Percentiles rank a stretch among this genome's conserved stretches.
Conservation (phyloP, 306 rosid species). For the Prunus fruticosa region DNA sequence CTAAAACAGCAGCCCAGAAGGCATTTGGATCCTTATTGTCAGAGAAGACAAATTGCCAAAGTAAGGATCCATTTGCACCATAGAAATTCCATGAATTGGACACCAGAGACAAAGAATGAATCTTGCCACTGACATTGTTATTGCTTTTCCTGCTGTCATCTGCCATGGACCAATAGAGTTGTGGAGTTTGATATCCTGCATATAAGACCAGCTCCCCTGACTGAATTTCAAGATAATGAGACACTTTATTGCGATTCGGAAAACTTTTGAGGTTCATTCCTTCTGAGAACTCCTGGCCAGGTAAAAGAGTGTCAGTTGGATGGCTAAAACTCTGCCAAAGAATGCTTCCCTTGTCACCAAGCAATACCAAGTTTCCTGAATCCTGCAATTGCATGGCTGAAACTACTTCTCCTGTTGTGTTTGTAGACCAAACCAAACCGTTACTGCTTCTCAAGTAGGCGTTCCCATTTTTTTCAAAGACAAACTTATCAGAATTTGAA, state of each 20-base stretch:
- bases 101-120: constrained; percentile 27
- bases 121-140: constrained; percentile 24
- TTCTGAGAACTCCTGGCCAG: constrained; percentile 41
- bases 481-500: constrained; percentile 30
- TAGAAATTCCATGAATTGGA: constrained; percentile 49
- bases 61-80: constrained; percentile 27
- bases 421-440: constrained; percentile 37
- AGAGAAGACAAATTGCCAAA: constrained; percentile 41
- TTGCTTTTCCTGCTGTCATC: constrained; percentile 33
- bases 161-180: constrained; percentile 51
- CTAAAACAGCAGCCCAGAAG: constrained; percentile 35
- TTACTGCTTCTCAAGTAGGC: constrained; percentile 21
- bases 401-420: constrained; percentile 33
- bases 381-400: constrained; percentile 39
- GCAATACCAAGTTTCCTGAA: constrained; percentile 54
- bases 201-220: constrained; percentile 40
- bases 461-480: constrained; percentile 39
- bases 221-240: constrained; percentile 36
- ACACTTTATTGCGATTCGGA: constrained; percentile 24
- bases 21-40: constrained; percentile 4
- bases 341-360: constrained; percentile 24
- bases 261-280: constrained; percentile 50
- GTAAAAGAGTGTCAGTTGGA: constrained; percentile 58
- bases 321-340: constrained; percentile 60
- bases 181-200: constrained; percentile 41